Conservation (phyloP, 352 stramenopile species). For the Lagenidium sp. region DNA sequence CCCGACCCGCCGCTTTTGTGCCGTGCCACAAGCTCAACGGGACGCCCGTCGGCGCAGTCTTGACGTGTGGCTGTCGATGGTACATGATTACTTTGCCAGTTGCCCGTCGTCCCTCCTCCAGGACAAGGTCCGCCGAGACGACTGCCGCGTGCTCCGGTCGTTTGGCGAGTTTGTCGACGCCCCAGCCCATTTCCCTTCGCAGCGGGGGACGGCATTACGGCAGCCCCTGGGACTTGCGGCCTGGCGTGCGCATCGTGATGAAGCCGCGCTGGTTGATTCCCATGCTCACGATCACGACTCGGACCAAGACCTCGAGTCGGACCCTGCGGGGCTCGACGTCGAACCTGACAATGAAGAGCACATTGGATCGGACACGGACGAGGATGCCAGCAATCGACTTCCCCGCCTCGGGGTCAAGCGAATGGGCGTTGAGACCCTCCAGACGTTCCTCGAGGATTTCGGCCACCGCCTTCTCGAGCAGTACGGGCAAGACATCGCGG, state of each 20-base stretch:
- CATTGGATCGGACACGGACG: not conserved
- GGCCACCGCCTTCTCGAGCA: slow-evolving; percentile 54
- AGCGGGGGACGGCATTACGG: slow-evolving; percentile 17
- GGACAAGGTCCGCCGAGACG: slow-evolving; percentile 24
- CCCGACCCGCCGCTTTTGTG: slow-evolving; percentile 3
- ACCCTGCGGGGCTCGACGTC: too few relatives aligned
- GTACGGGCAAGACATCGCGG: slow-evolving; percentile 52
- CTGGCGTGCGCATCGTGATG: slow-evolving; percentile 27
- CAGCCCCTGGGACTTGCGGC: slow-evolving; percentile 32
- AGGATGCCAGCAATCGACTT: slow-evolving; percentile 11
- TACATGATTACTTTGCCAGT: slow-evolving; percentile 32
- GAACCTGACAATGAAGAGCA: too few relatives aligned
- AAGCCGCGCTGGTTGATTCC: slow-evolving; percentile 3
- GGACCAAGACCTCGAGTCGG: slow-evolving; percentile 1
- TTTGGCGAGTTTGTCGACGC: slow-evolving; percentile 43
- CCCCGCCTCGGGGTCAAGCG: slow-evolving; percentile 46
- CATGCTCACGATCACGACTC: slow-evolving; percentile 9
- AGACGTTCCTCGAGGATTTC: slow-evolving; percentile 78
- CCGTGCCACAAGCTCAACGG: not conserved
- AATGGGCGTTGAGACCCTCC: slow-evolving; percentile 55
- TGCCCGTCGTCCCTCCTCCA: slow-evolving; percentile 24
- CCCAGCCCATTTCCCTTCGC: slow-evolving; percentile 30
- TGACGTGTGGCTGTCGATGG: slow-evolving; percentile 24
- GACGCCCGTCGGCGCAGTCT: slow-evolving; percentile 18
- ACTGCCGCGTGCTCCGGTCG: slow-evolving; percentile 33